Conservation (phyloP, 2,329 filamentous ascomycete genomes). For the Paecilomyces formosus region DNA sequence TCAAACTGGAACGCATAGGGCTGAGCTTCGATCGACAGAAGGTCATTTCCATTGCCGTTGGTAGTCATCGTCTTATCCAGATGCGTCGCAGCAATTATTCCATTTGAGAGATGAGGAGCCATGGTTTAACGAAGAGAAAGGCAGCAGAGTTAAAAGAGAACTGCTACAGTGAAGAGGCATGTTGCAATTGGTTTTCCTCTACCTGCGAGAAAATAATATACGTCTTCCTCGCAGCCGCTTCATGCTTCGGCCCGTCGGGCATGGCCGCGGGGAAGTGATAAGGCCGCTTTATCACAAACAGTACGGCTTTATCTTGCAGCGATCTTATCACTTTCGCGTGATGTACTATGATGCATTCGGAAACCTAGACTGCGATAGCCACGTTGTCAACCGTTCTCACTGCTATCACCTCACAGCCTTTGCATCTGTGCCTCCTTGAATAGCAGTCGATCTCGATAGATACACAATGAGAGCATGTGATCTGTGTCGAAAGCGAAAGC, state of each 20-base stretch:
- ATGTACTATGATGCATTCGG: not conserved
- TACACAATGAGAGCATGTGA: conserved; percentile 47
- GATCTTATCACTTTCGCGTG: not conserved
- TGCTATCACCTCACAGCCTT: not conserved
- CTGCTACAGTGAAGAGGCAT: not conserved
- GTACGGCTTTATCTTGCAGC: no score
- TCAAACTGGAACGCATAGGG: conserved; percentile 46
- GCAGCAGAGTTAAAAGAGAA: not conserved
- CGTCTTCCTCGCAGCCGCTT: not conserved
- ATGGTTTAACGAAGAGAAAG: not conserved
- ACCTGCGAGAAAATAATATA: not conserved
- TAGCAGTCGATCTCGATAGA: not conserved
- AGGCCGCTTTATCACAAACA: not conserved
- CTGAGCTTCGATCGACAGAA: conserved; percentile 16
- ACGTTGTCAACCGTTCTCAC: not conserved
- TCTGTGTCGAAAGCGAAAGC: conserved; percentile 65
- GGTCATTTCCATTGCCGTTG: not conserved
- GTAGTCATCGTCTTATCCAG: conserved; percentile 1
- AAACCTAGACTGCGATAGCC: not conserved
- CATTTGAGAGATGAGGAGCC: not conserved
- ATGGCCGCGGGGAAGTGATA: not conserved
- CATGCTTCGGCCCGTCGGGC: not conserved
- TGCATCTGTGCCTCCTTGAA: not conserved
- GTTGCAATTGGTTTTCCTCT: not conserved
- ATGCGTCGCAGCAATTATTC: conserved; percentile 1